These are phyloP conservation scores for Phalaenopsis hybrid DNA, from an alignment of 116 monocot genomes.

Conservation along the genomic window DNA sequence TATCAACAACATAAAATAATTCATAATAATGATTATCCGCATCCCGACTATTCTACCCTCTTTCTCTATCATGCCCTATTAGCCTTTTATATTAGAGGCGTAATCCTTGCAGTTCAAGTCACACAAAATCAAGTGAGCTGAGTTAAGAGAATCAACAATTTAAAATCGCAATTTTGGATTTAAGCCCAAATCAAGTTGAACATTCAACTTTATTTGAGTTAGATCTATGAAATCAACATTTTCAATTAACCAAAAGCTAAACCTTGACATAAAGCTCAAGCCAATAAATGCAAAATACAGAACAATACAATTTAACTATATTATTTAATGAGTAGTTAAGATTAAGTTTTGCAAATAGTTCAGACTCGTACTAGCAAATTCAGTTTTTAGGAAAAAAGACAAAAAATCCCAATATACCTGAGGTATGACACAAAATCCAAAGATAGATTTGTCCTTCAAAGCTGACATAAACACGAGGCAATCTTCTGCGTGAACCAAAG, in stretches of 20 bases:
- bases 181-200: not conserved
- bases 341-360: not conserved
- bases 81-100: not conserved
- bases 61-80: not conserved
- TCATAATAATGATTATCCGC: not conserved
- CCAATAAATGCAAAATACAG: not conserved
- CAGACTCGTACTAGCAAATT: not conserved
- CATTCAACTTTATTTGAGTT: not conserved
- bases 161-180: not conserved
- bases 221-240: not conserved
- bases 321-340: not conserved
- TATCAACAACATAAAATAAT: not conserved
- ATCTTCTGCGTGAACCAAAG: slow-evolving; percentile 81
- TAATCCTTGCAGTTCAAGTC: not conserved
- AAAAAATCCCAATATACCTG: slow-evolving; percentile 39
- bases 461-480: slow-evolving; percentile 76
- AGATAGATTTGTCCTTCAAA: slow-evolving; percentile 62
- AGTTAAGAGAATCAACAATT: not conserved
- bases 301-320: not conserved
- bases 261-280: not conserved
- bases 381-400: not conserved
- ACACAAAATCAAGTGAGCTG: not conserved
- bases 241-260: not conserved
- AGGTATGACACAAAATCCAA: slow-evolving; percentile 93
- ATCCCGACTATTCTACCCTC: not conserved